phyloP scores from a whole-genome alignment of 177 flowering plant species.

The Vitis hybrid region DNA sequence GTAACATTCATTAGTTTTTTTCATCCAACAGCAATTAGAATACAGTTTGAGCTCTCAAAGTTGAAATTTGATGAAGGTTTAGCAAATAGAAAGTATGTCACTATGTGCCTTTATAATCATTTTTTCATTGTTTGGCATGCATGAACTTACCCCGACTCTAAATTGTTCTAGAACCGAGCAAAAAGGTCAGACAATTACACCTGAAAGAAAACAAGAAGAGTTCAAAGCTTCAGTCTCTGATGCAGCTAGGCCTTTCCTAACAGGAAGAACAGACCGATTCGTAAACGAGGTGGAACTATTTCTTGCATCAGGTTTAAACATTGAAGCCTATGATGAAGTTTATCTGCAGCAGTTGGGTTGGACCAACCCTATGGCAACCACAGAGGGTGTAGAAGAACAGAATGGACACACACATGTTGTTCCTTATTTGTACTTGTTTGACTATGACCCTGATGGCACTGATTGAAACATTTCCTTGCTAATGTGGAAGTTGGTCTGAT shows the following conservation, averaged over 20 bases:
- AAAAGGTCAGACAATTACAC: slow-evolving; percentile 12
- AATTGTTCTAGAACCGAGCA: slow-evolving; percentile 33
- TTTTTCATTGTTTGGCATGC: too few species aligned
- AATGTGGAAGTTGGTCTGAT: too few species aligned
- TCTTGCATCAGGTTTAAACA: slow-evolving; percentile 71
- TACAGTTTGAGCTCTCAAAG: background rate
- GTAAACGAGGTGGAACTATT: slow-evolving; percentile 76
- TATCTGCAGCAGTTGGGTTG: slow-evolving; percentile 50
- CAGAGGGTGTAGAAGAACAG: slow-evolving; percentile 20
- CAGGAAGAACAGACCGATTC: slow-evolving; percentile 62
- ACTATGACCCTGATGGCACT: slow-evolving; percentile 47
- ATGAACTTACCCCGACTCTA: background rate
- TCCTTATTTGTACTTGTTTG: slow-evolving; percentile 48
- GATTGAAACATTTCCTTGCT: slow-evolving; percentile 20
- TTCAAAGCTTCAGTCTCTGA: slow-evolving; percentile 50
- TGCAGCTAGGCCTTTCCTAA: slow-evolving; percentile 70
- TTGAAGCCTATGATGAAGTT: slow-evolving; percentile 79
- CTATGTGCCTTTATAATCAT: too few species aligned
- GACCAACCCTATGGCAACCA: slow-evolving; percentile 25
- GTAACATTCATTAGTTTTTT: slow-evolving; percentile 24
- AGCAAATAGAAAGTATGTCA: too few species aligned
- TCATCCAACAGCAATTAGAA: slow-evolving; percentile 2
- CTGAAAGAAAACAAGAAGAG: slow-evolving; percentile 40
- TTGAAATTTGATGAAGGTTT: too few species aligned
- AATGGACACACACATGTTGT: slow-evolving; percentile 14